Base-by-base conservation (phyloP, 441 rosid species). In the Dalechampia spathulata region DNA sequence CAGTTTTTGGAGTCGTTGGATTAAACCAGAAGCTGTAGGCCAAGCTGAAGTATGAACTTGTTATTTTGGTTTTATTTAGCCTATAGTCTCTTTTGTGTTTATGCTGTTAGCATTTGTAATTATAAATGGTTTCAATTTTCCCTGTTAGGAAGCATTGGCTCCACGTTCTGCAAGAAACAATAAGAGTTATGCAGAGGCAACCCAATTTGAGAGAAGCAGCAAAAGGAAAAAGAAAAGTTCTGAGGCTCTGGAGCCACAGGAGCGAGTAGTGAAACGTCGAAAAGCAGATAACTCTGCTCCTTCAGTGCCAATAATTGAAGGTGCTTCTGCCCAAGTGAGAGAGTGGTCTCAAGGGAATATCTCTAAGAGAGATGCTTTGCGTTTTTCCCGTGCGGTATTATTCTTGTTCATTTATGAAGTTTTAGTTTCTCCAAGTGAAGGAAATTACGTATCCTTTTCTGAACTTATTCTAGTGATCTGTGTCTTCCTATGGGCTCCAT, bases 1-100 rank as follows among this genome's bases (percentile, higher is more conserved):
- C 54, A 87, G 87, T 64, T 94, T 94, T 54, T 94, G 99, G 99
- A 94, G 99, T 79, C 96, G 98, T 34, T 94, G 98, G 99, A 94
- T 94, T 75, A 90, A 90, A 77, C 98, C 99, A 45, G 99, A 94
- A 9, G 90, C 96, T 22, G 67, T 94, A 22, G 77, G 81, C 38
- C 81, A 76, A 43, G 98, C 99, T 20, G 96, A 94, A 68, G 99
- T 90, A 86, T 68, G 79, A 36, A 41, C 21, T 23, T 56, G 21
- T 58, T 57, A 49, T 48, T 4, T 30, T 30, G 60, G 62, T 53
- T 61, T 62, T 27, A 17, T 58, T 49, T 52, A 21, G 38, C 15
- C 5, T 52, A 0, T 58, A 10, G 6, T 20, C 14, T 22, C 11
- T 7, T 45, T 5, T 39, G 25, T 28, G 19, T 6, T 38, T 40